Evolutionary conservation across 2,329 filamentous ascomycete species (phyloP).

Genomic region (Colletotrichum phormii): DNA sequence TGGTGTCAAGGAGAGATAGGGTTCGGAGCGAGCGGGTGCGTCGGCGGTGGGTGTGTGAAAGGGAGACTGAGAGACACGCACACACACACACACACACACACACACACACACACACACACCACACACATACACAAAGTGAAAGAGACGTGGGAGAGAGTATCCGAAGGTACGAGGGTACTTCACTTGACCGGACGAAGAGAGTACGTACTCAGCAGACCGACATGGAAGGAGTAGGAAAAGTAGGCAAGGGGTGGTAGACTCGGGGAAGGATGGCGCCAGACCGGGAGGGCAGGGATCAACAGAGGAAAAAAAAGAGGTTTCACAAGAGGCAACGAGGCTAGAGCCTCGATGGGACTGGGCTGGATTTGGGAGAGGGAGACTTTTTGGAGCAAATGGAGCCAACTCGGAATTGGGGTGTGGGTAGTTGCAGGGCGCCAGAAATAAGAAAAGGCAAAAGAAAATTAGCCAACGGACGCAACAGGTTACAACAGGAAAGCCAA

Average conservation of each 20-base stretch:
- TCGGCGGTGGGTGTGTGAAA: neutral
- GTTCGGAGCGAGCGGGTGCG: neutral
- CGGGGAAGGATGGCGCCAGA: slow-evolving; percentile 37
- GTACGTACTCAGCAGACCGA: slow-evolving; percentile 33
- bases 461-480: slow-evolving; percentile 11
- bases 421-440: slow-evolving; percentile 26
- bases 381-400: slow-evolving; percentile 5
- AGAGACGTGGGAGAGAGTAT: neutral
- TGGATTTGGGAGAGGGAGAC: slow-evolving; percentile 20
- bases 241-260: slow-evolving; percentile 33
- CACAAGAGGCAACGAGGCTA: slow-evolving; percentile 38
- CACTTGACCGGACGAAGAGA: neutral
- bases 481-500: slow-evolving; percentile 17
- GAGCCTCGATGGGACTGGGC: slow-evolving; percentile 27
- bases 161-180: neutral
- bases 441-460: neutral
- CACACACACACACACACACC: too few species aligned
- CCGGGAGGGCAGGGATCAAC: slow-evolving; percentile 32
- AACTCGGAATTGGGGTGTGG: slow-evolving; percentile 24
- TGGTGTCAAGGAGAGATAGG: slow-evolving; percentile 5
- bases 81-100: neutral
- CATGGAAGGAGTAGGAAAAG: slow-evolving; percentile 26
- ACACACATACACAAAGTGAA: neutral
- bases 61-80: neutral
- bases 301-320: slow-evolving; percentile 28